Base-by-base conservation (phyloP, 2,329 filamentous ascomycete species). In the Colletotrichum chrysophilum region DNA sequence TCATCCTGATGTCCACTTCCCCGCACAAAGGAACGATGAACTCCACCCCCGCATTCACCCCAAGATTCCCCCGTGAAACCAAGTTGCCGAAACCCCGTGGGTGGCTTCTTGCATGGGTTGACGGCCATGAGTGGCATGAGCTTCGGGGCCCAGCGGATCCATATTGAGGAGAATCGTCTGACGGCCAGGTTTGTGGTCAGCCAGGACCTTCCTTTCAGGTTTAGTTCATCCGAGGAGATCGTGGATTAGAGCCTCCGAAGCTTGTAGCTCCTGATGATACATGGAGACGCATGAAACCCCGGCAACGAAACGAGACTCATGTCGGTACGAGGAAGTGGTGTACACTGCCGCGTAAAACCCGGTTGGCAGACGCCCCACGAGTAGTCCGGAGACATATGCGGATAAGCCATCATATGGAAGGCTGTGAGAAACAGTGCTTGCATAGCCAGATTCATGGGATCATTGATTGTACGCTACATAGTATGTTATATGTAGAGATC, bases 181-280 rank as follows among this genome's bases (percentile, higher is more conserved):
- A 67, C 38, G 10, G 1, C 48, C 18, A 36, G 65, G 65, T 16
- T 28, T 30, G 48, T n/a, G 16, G 30, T 30, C 28, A 26, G 65
- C 30, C 14, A 26, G 26, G 4, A 3, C 32, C 3, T 26, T 12
- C 18, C 6, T 7, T 43, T 69, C 12, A 28, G 66, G 55, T 69
- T 60, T 60, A 69, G 66, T 24, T 60, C 66, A 69, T 60, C 66
- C 66, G 66, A 24, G 66, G 52, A 60, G 14, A 7, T 9, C n/a
- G 21, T 24, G 52, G 0, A 26, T 14, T 36, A 5, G 43, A 55
- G 18, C 43, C 65, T 56, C 43, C 7, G 38, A 55, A 52, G 8
- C 38, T 55, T 66, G 65, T 66, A 7, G 10, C 43, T 52, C 5
- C 6, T 9, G 13, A 16, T 43, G 58, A 8, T 30, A 61, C 26